phyloP scores from a whole-genome alignment of 257 asterid genomes.

The Scutellaria minor region DNA sequence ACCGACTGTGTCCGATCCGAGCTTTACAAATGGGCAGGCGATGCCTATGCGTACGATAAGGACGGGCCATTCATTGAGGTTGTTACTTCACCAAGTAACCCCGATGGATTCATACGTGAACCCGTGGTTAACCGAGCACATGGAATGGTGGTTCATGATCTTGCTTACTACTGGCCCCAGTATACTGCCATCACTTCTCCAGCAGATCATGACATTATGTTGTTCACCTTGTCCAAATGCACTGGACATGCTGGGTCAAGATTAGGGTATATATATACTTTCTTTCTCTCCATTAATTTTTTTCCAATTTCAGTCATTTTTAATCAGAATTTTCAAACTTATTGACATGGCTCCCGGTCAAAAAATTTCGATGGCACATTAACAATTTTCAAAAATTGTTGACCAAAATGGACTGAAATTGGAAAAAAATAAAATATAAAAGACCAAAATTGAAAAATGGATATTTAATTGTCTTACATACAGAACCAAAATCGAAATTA shows the following conservation, averaged over 20 bases:
- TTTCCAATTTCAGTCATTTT: too few relatives aligned
- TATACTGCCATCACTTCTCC: conserved; percentile 68
- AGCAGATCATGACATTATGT: conserved; percentile 63
- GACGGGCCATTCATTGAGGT: conserved; percentile 64
- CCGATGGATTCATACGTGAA: conserved; percentile 53
- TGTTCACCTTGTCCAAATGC: conserved; percentile 78
- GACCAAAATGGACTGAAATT: too few relatives aligned
- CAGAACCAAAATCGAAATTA: too few relatives aligned
- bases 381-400: too few relatives aligned
- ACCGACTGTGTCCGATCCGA: conserved; percentile 49
- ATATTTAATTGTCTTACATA: too few relatives aligned
- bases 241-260: conserved; percentile 92
- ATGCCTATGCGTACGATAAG: conserved; percentile 51
- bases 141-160: conserved; percentile 63
- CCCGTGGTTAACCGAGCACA: conserved; percentile 50
- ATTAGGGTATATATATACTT: conserved; percentile 55
- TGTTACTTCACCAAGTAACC: conserved; percentile 83
- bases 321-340: too few relatives aligned
- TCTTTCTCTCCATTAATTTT: too few relatives aligned
- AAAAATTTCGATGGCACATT: too few relatives aligned
- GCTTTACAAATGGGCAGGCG: conserved; percentile 74
- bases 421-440: too few relatives aligned
- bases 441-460: too few relatives aligned
- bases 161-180: conserved; percentile 93
- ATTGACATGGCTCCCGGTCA: too few relatives aligned